Evolutionary conservation across 306 rosid species (phyloP), one percentile per base, ranked within the genome.

Genomic region (Astragalus glycyphyllos): DNA sequence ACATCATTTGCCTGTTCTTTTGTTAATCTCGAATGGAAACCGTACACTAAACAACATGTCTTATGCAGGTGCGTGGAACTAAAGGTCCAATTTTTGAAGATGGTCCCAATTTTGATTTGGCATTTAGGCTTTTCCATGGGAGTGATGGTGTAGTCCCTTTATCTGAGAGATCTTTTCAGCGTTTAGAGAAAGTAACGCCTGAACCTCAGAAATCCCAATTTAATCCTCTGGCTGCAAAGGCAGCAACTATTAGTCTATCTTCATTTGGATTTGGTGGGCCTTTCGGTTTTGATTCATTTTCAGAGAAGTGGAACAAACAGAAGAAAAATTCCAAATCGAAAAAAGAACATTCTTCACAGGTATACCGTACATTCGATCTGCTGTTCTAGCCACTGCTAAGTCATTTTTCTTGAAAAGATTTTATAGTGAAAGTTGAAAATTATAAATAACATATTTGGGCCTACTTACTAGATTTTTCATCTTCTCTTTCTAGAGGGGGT

Each of bases 41-140:
- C 48, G 12, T 54, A 42, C 4, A 23, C 81, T 89, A 48, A 76
- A 76, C 66, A 10, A 45, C 49, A 32, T 71, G 63, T 61, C 75
- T 53, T 79, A 58, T 46, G 42, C 87, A 93, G 98, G 92, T 60
- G 5, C 87, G 88, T 60, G 90, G 85, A 72, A 74, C 87, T 60
- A 91, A 89, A 86, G 98, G 98, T 76, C 98, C 98, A 74, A 90
- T 94, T 86, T 94, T 94, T 76, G 97, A 90, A 85, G 98, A 94
- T 82, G 97, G 89, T 59, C 98, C 98, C 78, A 89, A 91, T 82
- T 94, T 94, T 86, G 96, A 94, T 58, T 76, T 77, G 89, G 95
- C 98, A 55, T 94, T 90, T 77, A 89, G 92, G 84, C 96, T 94
- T 79, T 94, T 94, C 65, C 98, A 94, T 76, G 98, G 98, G 65